These are phyloP conservation scores for Entomortierella lignicola DNA, from an alignment of 192 early-diverging fungal genomes.

Conservation along the genomic window DNA sequence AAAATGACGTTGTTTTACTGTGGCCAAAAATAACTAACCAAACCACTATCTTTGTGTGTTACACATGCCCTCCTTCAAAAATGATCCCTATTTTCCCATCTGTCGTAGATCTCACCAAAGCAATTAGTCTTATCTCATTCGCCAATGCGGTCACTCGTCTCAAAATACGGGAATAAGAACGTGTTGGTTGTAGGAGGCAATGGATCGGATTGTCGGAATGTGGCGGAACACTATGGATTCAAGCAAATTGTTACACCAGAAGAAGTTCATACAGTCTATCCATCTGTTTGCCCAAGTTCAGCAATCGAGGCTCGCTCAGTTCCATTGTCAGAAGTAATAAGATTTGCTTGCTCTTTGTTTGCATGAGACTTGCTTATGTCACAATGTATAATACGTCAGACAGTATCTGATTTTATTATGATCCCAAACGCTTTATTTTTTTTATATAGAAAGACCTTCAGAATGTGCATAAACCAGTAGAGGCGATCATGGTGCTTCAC, in stretches of 20 bases:
- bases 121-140: constrained; percentile 88
- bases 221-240: constrained; percentile 78
- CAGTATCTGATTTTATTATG: background rate
- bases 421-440: background rate
- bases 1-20: background rate
- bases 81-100: background rate
- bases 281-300: constrained; percentile 61
- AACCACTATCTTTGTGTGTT: too few species aligned
- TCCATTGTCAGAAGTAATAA: constrained; percentile 29
- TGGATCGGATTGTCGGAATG: constrained; percentile 65
- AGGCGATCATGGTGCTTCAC: constrained; percentile 86
- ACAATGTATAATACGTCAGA: background rate
- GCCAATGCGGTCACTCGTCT: constrained; percentile 80
- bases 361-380: too few species aligned
- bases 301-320: constrained; percentile 22
- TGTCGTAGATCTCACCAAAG: constrained; percentile 60
- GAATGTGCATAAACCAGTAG: constrained; percentile 67
- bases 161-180: constrained; percentile 68
- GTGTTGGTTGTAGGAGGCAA: constrained; percentile 84
- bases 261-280: constrained; percentile 70
- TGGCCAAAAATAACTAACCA: background rate
- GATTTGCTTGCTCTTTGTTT: background rate
- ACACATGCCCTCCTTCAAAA: background rate
- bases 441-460: constrained; percentile 52
- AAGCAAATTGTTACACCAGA: constrained; percentile 68